Percentiles rank a stretch among this genome's conserved stretches.
Conservation (phyloP, 257 asterid species). For the Solanum medicagineum region DNA sequence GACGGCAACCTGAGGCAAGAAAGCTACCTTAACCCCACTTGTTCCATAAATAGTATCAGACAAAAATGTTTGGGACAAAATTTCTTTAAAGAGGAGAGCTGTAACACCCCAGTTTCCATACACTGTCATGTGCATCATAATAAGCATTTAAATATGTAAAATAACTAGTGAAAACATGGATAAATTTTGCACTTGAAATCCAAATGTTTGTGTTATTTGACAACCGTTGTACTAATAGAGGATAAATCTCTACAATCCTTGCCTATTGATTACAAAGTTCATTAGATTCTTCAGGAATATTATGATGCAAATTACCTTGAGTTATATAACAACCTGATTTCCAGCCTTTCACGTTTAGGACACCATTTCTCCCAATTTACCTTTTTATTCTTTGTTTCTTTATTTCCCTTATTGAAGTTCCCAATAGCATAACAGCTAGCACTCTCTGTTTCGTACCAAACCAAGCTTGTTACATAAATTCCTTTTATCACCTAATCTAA, state of each 20-base stretch:
- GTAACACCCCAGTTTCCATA: neutral
- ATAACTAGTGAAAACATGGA: neutral
- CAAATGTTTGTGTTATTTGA: neutral
- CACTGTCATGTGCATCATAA: neutral
- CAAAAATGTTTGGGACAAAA: neutral
- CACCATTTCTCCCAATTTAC: neutral
- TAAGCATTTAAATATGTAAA: neutral
- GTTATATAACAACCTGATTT: neutral
- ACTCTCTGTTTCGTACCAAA: neutral
- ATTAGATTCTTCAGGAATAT: neutral
- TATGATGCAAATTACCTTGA: neutral
- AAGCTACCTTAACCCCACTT: neutral
- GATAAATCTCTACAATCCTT: neutral
- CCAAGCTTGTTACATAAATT: neutral
- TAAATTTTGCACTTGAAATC: neutral
- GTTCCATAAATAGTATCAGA: neutral
- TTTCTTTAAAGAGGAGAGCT: neutral
- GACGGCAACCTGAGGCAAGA: neutral
- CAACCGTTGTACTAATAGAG: neutral
- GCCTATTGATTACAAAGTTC: neutral
- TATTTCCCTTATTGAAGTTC: neutral
- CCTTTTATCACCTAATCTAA: neutral
- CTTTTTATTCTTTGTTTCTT: neutral
- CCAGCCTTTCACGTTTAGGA: neutral
- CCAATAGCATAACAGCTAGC: neutral